Conservation (phyloP, 306 rosid species). For the Urtica urens region DNA sequence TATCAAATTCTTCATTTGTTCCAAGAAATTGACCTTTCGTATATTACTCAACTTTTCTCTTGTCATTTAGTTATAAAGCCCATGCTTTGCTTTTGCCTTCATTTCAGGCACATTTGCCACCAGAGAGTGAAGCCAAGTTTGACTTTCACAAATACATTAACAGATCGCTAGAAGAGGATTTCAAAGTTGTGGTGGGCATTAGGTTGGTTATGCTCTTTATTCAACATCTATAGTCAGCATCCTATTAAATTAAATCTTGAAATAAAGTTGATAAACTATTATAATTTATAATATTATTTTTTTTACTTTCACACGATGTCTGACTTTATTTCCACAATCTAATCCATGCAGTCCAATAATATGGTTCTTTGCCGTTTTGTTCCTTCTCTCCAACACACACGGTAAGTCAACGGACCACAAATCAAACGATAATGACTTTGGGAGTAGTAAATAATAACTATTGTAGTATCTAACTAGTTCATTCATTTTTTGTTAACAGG, state of each 20-base stretch:
- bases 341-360: constrained; percentile 55
- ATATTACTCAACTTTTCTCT: neutral
- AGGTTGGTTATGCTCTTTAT: constrained; percentile 27
- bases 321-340: neutral
- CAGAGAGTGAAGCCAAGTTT: constrained; percentile 43
- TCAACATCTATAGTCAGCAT: neutral
- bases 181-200: constrained; percentile 68
- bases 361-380: constrained; percentile 65
- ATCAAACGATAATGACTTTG: no score
- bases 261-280: neutral
- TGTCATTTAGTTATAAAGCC: neutral
- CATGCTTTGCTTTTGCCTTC: constrained; percentile 7
- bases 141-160: constrained; percentile 67
- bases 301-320: neutral
- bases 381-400: constrained; percentile 42
- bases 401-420: constrained; percentile 27
- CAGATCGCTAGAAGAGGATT: constrained; percentile 80
- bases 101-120: constrained; percentile 76
- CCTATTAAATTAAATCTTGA: neutral
- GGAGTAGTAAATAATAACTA: no score
- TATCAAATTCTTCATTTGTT: no score
- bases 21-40: no score
- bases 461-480: neutral
- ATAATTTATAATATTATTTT: neutral
- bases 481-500: constrained; percentile 31